Conservation (phyloP, 1,284 basidiomycete genomes). For the Cronartium quercuum region DNA sequence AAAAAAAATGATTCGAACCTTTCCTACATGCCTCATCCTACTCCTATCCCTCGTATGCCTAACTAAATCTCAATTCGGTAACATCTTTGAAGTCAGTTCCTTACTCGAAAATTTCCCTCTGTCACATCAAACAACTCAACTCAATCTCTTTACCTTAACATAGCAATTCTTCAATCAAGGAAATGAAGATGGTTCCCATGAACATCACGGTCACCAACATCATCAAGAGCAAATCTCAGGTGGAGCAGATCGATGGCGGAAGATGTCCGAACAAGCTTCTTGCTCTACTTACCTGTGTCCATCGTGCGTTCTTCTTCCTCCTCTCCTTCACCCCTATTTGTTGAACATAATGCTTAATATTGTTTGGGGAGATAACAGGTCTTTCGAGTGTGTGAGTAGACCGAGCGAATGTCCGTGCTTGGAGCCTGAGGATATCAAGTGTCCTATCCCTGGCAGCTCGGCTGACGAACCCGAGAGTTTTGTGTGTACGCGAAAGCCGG, state of each 20-base stretch:
- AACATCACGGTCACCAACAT: neutral
- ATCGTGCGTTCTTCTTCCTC: neutral
- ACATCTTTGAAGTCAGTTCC: constrained; percentile 15
- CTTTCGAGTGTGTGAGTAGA: constrained; percentile 16
- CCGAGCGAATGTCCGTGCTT: constrained; percentile 31
- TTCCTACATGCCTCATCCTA: too few relatives aligned
- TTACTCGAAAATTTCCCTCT: neutral
- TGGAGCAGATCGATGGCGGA: neutral
- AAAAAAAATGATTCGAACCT: too few relatives aligned
- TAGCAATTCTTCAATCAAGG: constrained; percentile 33
- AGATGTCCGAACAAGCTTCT: neutral
- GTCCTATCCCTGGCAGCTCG: neutral
- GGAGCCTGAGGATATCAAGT: constrained; percentile 32
- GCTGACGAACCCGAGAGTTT: neutral
- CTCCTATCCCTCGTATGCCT: too few relatives aligned
- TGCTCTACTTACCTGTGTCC: constrained; percentile 30
- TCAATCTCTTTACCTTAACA: neutral
- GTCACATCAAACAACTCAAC: neutral
- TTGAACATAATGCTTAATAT: neutral
- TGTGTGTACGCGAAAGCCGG: constrained; percentile 32
- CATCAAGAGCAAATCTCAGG: neutral
- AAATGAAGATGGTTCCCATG: neutral
- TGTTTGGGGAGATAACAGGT: neutral
- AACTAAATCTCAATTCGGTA: constrained; percentile 7
- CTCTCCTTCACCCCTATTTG: neutral